Evolutionary conservation across 345 rosid species (phyloP).

Genomic region (Kernera saxatilis): DNA sequence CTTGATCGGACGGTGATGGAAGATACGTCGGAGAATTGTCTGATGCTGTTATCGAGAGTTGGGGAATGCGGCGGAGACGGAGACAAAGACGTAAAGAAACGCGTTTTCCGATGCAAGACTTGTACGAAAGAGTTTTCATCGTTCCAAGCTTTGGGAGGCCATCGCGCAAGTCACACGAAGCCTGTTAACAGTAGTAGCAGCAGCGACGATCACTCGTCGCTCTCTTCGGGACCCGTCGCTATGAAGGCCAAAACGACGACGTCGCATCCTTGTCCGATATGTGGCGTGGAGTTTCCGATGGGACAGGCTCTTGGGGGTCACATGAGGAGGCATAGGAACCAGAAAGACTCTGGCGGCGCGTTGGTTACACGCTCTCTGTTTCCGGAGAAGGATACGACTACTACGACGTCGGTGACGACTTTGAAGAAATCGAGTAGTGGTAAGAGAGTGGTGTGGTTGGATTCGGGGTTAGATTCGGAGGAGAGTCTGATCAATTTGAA

Average conservation of each 20-base stretch:
- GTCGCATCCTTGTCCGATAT: constrained; percentile 58
- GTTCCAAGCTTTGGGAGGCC: constrained; percentile 91
- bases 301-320: constrained; percentile 94
- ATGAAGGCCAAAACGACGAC: constrained; percentile 32
- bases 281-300: constrained; percentile 55
- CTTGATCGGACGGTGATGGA: neutral
- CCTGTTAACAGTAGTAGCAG: constrained; percentile 22
- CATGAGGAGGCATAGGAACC: constrained; percentile 61
- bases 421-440: constrained; percentile 41
- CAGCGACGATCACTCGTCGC: constrained; percentile 19
- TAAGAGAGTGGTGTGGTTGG: constrained; percentile 24
- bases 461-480: neutral
- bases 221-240: neutral
- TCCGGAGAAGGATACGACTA: constrained; percentile 25
- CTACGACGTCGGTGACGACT: neutral
- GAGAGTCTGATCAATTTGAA: neutral
- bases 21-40: constrained; percentile 34
- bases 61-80: constrained; percentile 19
- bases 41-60: constrained; percentile 59
- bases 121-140: constrained; percentile 65
- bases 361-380: constrained; percentile 32
- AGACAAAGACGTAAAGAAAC: neutral
- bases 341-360: neutral
- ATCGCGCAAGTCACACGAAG: constrained; percentile 70
- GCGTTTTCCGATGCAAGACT: constrained; percentile 56